Conservation (phyloP, 2,329 filamentous ascomycete genomes). For the Pseudogymnoascus sp. region DNA sequence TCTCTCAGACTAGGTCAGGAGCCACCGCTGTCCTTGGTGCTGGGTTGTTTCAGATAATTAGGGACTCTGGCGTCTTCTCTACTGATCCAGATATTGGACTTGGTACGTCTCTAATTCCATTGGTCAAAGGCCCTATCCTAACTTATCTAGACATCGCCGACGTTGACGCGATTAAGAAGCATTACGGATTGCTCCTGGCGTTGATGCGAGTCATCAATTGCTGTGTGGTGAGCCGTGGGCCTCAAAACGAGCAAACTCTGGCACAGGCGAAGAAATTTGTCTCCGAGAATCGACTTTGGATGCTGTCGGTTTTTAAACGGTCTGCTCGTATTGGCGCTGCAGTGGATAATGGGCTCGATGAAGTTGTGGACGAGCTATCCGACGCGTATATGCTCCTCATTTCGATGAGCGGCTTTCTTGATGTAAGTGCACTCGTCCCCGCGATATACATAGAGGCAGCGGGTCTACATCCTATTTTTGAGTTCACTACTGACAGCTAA, state of each 20-base stretch:
- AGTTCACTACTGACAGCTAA: neutral
- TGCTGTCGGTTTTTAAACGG: slow-evolving; percentile 84
- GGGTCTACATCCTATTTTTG: neutral
- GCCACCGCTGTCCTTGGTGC: slow-evolving; percentile 82
- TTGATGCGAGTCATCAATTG: slow-evolving; percentile 76
- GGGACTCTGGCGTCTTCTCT: slow-evolving; percentile 75
- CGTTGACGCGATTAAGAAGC: slow-evolving; percentile 22
- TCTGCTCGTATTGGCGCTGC: slow-evolving; percentile 65
- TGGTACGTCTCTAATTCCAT: slow-evolving; percentile 33
- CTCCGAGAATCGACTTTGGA: slow-evolving; percentile 70
- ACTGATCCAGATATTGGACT: slow-evolving; percentile 89
- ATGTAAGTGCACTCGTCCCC: slow-evolving; percentile 51
- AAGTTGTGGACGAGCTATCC: slow-evolving; percentile 66
- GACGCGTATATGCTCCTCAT: slow-evolving; percentile 81
- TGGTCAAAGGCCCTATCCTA: slow-evolving; percentile 4
- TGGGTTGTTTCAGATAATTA: slow-evolving; percentile 74
- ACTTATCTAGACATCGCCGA: slow-evolving; percentile 24
- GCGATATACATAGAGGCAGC: neutral
- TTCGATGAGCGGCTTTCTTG: slow-evolving; percentile 72
- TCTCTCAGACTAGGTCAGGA: slow-evolving; percentile 77
- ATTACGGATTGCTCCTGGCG: slow-evolving; percentile 71
- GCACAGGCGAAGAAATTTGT: slow-evolving; percentile 74
- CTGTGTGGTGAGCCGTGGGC: slow-evolving; percentile 70
- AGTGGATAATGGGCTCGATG: slow-evolving; percentile 40
- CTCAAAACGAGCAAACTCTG: slow-evolving; percentile 66